A percentile compares a stretch with the other conserved stretches of the same genome.
Conservation (phyloP, 2,329 filamentous ascomycete genomes). For the Magnaporthiopsis poae region DNA sequence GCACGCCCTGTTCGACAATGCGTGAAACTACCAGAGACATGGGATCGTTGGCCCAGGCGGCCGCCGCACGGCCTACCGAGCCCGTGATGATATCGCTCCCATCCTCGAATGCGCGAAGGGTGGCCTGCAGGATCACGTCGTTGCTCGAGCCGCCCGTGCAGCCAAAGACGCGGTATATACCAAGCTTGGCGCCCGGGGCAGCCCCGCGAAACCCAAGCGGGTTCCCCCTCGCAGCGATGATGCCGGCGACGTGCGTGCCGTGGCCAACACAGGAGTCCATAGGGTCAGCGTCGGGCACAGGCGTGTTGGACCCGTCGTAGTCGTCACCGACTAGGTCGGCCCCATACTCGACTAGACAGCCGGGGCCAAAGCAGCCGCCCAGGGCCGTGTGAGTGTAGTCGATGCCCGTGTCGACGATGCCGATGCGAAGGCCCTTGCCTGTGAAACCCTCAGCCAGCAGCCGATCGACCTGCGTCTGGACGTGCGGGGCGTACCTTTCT, state of each 20-base stretch:
- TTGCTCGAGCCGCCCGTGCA: slow-evolving; percentile 5
- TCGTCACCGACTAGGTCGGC: slow-evolving; percentile 7
- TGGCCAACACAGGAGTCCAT: slow-evolving; percentile 10
- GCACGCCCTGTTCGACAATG: slow-evolving; percentile 18
- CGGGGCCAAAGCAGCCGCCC: slow-evolving; percentile 28
- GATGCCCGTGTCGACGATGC: slow-evolving; percentile 27
- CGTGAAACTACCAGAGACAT: slow-evolving; percentile 19
- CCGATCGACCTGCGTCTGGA: slow-evolving; percentile 11
- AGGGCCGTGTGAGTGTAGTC: slow-evolving; percentile 31
- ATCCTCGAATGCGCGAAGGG: slow-evolving; percentile 33
- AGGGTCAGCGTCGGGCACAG: slow-evolving; percentile 8
- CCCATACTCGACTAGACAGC: slow-evolving; percentile 10
- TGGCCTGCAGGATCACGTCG: slow-evolving; percentile 28
- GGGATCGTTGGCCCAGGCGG: slow-evolving; percentile 20
- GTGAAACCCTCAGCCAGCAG: slow-evolving; percentile 24
- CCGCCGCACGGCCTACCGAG: slow-evolving; percentile 18
- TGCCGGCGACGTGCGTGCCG: slow-evolving; percentile 13
- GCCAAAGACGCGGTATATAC: slow-evolving; percentile 10
- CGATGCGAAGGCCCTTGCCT: slow-evolving; percentile 23
- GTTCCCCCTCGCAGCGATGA: slow-evolving; percentile 9
- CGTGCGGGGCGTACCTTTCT: slow-evolving; percentile 1
- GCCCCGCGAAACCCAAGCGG: slow-evolving; percentile 2
- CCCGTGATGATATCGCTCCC: slow-evolving; percentile 26
- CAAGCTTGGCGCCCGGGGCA: slow-evolving; percentile 8
- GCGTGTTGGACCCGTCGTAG: slow-evolving; percentile 6